Percentiles rank a stretch among this genome's conserved stretches.
Evolutionary conservation across 2,329 filamentous ascomycete species (phyloP).

Genomic region (Trichophyton benhamiae): DNA sequence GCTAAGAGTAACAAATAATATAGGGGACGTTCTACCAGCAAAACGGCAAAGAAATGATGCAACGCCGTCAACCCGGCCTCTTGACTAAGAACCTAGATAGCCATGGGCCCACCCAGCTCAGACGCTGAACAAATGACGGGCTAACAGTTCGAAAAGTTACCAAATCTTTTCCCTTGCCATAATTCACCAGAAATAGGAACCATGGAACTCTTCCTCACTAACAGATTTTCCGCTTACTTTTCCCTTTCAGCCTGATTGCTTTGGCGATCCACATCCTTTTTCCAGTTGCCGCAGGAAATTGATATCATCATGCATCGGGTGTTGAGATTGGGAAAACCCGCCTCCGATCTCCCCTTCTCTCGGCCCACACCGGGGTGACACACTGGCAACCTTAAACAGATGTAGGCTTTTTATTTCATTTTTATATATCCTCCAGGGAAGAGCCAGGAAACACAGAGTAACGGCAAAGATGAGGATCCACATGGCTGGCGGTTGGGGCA

Average conservation of each 20-base stretch:
- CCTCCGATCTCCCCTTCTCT: neutral
- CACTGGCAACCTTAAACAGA: neutral
- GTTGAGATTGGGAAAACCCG: neutral
- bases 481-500: neutral
- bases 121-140: neutral
- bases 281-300: neutral
- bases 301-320: neutral
- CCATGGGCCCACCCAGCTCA: neutral
- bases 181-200: neutral
- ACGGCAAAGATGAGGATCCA: neutral
- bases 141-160: neutral
- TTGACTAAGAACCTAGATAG: neutral
- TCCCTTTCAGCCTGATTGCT: neutral
- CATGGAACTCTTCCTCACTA: neutral
- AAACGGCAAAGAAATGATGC: neutral
- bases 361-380: conserved; percentile 3
- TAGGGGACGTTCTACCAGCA: neutral
- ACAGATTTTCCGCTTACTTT: neutral
- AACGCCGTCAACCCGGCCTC: neutral
- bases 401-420: neutral
- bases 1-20: neutral
- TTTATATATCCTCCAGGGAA: neutral
- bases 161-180: neutral
- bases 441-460: neutral
- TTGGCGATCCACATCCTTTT: neutral